Conservation (phyloP, 345 rosid genomes). For the Moricandia moricandioides region DNA sequence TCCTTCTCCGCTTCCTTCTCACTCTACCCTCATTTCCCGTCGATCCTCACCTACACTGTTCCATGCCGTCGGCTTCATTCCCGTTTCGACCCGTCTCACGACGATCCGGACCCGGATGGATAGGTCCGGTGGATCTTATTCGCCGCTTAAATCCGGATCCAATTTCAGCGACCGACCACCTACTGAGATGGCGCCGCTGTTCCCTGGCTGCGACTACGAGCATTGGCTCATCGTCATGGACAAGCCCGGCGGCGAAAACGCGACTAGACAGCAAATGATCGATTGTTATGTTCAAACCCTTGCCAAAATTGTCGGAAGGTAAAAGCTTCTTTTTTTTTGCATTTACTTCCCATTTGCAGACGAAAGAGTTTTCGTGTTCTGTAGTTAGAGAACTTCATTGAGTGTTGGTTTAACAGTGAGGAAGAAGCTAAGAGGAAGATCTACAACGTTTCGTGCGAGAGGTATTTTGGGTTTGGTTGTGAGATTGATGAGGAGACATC, state of each 20-base stretch:
- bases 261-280: constrained; percentile 84
- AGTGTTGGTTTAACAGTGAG: constrained; percentile 40
- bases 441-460: constrained; percentile 90
- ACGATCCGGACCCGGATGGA: constrained; percentile 68
- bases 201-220: constrained; percentile 88
- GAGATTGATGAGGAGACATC: constrained; percentile 37
- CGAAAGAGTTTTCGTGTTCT: not conserved
- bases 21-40: constrained; percentile 26
- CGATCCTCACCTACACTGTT: constrained; percentile 23
- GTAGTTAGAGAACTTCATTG: not conserved
- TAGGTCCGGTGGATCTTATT: constrained; percentile 68
- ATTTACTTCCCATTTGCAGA: not conserved
- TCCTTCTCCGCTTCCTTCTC: constrained; percentile 15
- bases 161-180: constrained; percentile 91
- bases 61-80: constrained; percentile 24
- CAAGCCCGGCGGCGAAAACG: constrained; percentile 85
- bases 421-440: constrained; percentile 93
- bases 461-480: constrained; percentile 43
- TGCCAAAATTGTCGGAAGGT: constrained; percentile 59
- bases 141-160: constrained; percentile 81
- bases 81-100: constrained; percentile 39
- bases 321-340: not conserved
- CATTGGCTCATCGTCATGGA: constrained; percentile 99
- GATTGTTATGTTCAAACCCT: constrained; percentile 81
- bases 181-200: constrained; percentile 88